phyloP scores from a whole-genome alignment of 306 rosid genomes.

The Cicer yamashitae region DNA sequence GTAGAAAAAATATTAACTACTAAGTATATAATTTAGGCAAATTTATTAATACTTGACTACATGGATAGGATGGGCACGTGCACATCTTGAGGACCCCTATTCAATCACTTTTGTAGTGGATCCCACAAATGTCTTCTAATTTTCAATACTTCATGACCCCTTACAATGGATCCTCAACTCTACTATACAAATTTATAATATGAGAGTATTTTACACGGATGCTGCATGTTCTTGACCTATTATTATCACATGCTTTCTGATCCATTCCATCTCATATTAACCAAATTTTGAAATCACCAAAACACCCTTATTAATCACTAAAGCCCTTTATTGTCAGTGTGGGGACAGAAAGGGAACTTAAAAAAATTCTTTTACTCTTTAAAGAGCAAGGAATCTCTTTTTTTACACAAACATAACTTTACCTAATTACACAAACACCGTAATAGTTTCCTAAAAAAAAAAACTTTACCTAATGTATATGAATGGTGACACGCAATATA shows the following conservation, averaged over 20 bases:
- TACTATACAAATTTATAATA: slow-evolving; percentile 6
- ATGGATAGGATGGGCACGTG: slow-evolving; percentile 55
- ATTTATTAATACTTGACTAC: not conserved
- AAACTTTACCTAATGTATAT: slow-evolving; percentile 35
- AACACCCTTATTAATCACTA: slow-evolving; percentile 14
- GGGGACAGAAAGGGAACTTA: slow-evolving; percentile 45
- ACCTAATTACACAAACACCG: slow-evolving; percentile 16
- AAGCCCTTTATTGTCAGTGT: not conserved
- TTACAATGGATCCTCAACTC: slow-evolving; percentile 45
- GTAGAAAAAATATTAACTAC: too few species aligned
- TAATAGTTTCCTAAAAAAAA: too few species aligned
- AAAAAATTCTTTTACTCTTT: slow-evolving; percentile 36
- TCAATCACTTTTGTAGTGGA: slow-evolving; percentile 37
- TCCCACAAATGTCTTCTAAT: slow-evolving; percentile 39
- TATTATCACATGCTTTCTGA: slow-evolving; percentile 72
- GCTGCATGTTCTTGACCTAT: slow-evolving; percentile 58
- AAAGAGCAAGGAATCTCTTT: slow-evolving; percentile 51
- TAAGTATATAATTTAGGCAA: too few species aligned
- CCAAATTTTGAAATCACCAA: slow-evolving; percentile 42
- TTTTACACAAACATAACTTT: slow-evolving; percentile 33
- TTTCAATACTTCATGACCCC: slow-evolving; percentile 46
- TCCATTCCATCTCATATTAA: slow-evolving; percentile 47
- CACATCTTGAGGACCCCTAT: slow-evolving; percentile 40
- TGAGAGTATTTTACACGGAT: slow-evolving; percentile 69
- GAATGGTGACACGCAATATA: not conserved